A percentile compares a stretch with the other conserved stretches of the same genome.
Evolutionary conservation across 192 early-diverging fungal genomes (phyloP).

Genomic region (Linnemannia exigua): DNA sequence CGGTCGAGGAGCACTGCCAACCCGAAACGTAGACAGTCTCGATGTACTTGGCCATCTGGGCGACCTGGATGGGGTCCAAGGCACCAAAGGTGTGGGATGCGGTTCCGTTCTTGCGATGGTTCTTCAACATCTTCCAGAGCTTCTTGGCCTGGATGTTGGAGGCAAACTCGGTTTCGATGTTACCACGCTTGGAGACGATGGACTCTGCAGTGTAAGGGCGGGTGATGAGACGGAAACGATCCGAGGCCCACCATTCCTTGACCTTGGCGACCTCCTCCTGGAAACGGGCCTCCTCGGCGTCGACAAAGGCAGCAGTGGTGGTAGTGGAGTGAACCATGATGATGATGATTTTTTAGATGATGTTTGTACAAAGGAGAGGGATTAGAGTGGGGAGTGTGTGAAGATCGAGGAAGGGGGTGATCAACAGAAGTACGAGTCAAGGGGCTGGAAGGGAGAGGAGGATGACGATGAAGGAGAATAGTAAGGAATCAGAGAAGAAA

Average conservation of each 20-base stretch:
- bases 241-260: conserved; percentile 89
- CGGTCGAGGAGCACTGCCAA: conserved; percentile 98
- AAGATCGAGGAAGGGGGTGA: conserved; percentile 2
- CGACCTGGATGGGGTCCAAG: conserved; percentile 94
- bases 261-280: conserved; percentile 85
- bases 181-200: conserved; percentile 93
- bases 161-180: conserved; percentile 76
- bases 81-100: conserved; percentile 95
- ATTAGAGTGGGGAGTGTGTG: not conserved
- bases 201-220: conserved; percentile 90
- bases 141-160: conserved; percentile 95
- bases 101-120: conserved; percentile 82
- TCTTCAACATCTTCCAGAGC: conserved; percentile 86
- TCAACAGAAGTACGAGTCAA: not conserved
- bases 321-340: conserved; percentile 57
- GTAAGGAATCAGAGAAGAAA: not conserved
- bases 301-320: conserved; percentile 55
- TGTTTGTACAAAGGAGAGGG: not conserved
- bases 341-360: not conserved
- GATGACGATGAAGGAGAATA: conserved; percentile 6
- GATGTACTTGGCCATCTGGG: conserved; percentile 97
- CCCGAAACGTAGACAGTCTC: conserved; percentile 98
- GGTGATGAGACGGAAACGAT: conserved; percentile 85
- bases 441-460: not conserved
- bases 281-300: conserved; percentile 82